Conservation (phyloP, 257 asterid genomes). For the Ajuga chamaepitys region DNA sequence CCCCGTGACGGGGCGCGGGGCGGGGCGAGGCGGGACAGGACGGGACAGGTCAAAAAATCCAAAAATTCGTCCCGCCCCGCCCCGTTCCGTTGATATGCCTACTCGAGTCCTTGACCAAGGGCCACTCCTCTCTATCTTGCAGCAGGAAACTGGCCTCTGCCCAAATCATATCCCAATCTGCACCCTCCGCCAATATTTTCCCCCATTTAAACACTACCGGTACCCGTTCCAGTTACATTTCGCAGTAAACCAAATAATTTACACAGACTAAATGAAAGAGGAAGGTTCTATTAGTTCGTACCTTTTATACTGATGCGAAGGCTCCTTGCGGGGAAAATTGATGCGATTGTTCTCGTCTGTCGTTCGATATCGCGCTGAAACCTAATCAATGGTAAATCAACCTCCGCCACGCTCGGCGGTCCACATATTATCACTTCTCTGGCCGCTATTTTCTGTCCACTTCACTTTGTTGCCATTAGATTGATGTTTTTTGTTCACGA, state of each 20-base stretch:
- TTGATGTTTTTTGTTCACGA: not conserved
- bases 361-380: conserved; percentile 17
- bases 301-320: not conserved
- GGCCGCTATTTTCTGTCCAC: not conserved
- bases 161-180: not conserved
- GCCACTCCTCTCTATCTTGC: too few relatives aligned
- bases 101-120: too few relatives aligned
- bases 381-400: conserved; percentile 26
- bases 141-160: too few relatives aligned
- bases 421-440: not conserved
- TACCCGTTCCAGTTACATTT: not conserved
- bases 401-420: not conserved
- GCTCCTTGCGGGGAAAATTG: not conserved
- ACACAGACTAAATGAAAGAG: not conserved
- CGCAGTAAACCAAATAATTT: not conserved
- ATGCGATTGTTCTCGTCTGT: conserved; percentile 11
- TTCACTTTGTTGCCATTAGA: not conserved
- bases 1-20: too few relatives aligned
- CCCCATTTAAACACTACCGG: not conserved
- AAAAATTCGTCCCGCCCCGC: too few relatives aligned
- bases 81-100: too few relatives aligned
- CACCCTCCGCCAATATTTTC: not conserved
- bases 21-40: too few relatives aligned
- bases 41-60: too few relatives aligned
- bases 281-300: not conserved